Conservation (phyloP, 2,329 filamentous ascomycete genomes). For the Trichothecium sympodiale region DNA sequence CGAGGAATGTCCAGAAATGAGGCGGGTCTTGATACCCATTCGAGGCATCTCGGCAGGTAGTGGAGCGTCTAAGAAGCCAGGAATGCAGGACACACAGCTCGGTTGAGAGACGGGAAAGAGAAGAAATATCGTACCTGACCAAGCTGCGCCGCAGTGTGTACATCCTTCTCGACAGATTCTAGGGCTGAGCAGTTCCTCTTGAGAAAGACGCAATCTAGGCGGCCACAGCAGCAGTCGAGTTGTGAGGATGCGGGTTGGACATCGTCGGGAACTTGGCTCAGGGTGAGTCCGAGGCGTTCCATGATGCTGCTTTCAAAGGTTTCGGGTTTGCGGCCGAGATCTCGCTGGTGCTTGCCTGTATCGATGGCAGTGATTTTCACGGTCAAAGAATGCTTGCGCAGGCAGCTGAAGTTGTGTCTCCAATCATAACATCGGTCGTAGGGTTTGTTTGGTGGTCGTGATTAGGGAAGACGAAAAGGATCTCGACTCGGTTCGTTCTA, state of each 20-base stretch:
- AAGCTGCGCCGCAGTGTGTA: conserved; percentile 73
- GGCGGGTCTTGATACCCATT: background rate
- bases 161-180: conserved; percentile 75
- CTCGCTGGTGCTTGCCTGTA: too few relatives aligned
- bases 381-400: too few relatives aligned
- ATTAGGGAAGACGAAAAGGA: too few relatives aligned
- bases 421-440: too few relatives aligned
- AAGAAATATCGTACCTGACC: conserved; percentile 65
- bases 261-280: conserved; percentile 11
- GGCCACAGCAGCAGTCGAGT: conserved; percentile 75
- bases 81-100: conserved; percentile 3
- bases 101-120: background rate
- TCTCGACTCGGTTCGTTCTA: too few relatives aligned
- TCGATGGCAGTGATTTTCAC: too few relatives aligned
- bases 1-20: background rate
- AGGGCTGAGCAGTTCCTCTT: conserved; percentile 70
- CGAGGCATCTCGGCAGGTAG: background rate
- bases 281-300: conserved; percentile 14
- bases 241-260: conserved; percentile 15
- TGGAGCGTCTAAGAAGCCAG: background rate
- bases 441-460: too few relatives aligned
- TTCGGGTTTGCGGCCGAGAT: too few relatives aligned
- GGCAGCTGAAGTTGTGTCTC: too few relatives aligned
- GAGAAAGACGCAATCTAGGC: conserved; percentile 66
- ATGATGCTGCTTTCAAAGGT: too few relatives aligned